phyloP scores from a whole-genome alignment of 1,284 basidiomycete species.

The Ganoderma sinense region DNA sequence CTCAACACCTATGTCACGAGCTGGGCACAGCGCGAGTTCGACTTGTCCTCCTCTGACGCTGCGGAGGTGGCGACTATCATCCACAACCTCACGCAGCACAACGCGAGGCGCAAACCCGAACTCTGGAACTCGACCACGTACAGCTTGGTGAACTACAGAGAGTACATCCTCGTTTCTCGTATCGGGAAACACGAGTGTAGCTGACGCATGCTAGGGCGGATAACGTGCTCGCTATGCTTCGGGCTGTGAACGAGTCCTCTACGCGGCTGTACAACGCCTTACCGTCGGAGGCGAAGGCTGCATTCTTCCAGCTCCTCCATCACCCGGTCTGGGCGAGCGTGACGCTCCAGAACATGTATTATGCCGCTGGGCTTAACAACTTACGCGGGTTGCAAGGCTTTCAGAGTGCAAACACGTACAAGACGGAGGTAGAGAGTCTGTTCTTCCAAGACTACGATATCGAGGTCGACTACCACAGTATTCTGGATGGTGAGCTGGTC shows the following conservation, averaged over 20 bases:
- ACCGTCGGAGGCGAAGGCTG: constrained; percentile 51
- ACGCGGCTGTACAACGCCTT: constrained; percentile 63
- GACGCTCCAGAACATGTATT: constrained; percentile 64
- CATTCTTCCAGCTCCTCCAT: constrained; percentile 75
- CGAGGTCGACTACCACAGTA: constrained; percentile 62
- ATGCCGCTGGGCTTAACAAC: constrained; percentile 67
- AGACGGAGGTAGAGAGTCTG: constrained; percentile 57
- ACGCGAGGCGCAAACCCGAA: constrained; percentile 73
- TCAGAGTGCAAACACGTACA: constrained; percentile 64
- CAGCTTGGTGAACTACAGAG: constrained; percentile 70
- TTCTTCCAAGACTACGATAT: constrained; percentile 68
- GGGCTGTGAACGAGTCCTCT: constrained; percentile 55
- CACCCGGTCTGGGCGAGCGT: constrained; percentile 67
- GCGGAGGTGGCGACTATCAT: constrained; percentile 58
- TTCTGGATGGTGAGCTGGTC: constrained; percentile 68
- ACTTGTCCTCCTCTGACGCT: constrained; percentile 48
- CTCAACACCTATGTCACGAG: constrained; percentile 57
- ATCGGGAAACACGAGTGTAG: not conserved
- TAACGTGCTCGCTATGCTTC: constrained; percentile 57
- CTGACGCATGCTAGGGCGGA: constrained; percentile 66
- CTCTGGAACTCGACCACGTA: constrained; percentile 68
- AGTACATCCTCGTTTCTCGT: too few species aligned
- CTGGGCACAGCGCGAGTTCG: constrained; percentile 76
- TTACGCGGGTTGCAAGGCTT: constrained; percentile 69
- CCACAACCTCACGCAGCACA: constrained; percentile 65